Evolutionary conservation across 1,284 basidiomycete species (phyloP).

Genomic region (Cutaneotrichosporon sp.): DNA sequence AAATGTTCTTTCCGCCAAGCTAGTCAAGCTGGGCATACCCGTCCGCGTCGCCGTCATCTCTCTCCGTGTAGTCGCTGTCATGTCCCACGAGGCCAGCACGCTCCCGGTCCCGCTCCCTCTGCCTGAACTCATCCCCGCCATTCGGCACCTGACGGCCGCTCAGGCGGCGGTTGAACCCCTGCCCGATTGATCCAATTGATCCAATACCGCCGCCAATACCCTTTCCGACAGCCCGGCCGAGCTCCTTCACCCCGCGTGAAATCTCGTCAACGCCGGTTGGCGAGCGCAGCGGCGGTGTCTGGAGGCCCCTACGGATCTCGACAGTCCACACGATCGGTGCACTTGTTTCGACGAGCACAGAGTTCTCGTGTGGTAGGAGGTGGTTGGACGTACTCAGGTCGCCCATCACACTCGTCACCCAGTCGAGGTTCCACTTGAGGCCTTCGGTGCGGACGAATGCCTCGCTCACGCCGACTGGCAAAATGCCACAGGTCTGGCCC

Average conservation of each 20-base stretch:
- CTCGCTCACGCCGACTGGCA: slow-evolving; percentile 77
- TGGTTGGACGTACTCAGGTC: slow-evolving; percentile 90
- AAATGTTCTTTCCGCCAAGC: too few relatives aligned
- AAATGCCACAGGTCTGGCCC: slow-evolving; percentile 84
- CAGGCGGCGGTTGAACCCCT: slow-evolving; percentile 5
- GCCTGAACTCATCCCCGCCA: not conserved
- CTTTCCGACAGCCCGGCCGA: slow-evolving; percentile 7
- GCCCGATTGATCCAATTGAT: not conserved
- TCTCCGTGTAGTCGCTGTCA: not conserved
- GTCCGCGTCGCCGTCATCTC: slow-evolving; percentile 5
- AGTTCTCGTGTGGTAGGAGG: slow-evolving; percentile 58
- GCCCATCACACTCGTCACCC: slow-evolving; percentile 70
- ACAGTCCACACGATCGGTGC: slow-evolving; percentile 84
- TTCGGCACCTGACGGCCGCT: not conserved
- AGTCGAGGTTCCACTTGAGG: slow-evolving; percentile 78
- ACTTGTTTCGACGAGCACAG: slow-evolving; percentile 62
- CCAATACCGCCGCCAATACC: not conserved
- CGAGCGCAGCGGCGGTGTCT: slow-evolving; percentile 25
- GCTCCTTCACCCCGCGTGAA: slow-evolving; percentile 15
- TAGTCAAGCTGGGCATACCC: slow-evolving; percentile 19
- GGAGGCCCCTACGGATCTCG: slow-evolving; percentile 49
- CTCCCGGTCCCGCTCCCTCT: not conserved
- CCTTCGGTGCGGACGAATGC: slow-evolving; percentile 76
- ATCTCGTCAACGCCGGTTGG: slow-evolving; percentile 19
- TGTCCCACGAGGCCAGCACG: not conserved